Percentiles rank a stretch among this genome's conserved stretches.
Conservation (phyloP, 345 rosid species). For the Orychophragmus violaceus region DNA sequence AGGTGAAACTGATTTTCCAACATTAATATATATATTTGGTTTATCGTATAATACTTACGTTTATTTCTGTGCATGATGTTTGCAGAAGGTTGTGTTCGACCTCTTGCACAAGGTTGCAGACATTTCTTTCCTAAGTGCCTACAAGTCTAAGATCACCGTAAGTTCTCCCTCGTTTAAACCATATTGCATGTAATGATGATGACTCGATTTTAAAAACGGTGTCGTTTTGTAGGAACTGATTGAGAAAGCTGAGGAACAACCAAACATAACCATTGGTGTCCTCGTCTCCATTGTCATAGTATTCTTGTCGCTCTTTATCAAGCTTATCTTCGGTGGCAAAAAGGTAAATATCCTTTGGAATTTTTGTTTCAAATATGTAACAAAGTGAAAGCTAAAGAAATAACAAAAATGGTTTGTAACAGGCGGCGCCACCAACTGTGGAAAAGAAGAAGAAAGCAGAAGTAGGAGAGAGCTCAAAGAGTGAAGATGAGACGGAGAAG, state of each 20-base stretch:
- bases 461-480: conserved; percentile 42
- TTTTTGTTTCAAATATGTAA: background rate
- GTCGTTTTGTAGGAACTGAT: conserved; percentile 46
- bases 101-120: conserved; percentile 69
- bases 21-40: background rate
- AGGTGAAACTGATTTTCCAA: conserved; percentile 23
- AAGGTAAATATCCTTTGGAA: conserved; percentile 28
- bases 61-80: background rate
- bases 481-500: conserved; percentile 42
- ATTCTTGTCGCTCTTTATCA: conserved; percentile 39
- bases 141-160: conserved; percentile 57
- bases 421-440: conserved; percentile 40
- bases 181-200: background rate
- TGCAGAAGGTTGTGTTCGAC: conserved; percentile 60
- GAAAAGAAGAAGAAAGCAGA: conserved; percentile 36
- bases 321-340: conserved; percentile 72
- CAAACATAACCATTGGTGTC: conserved; percentile 55
- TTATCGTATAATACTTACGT: background rate
- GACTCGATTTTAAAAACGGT: background rate
- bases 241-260: conserved; percentile 72
- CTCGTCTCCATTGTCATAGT: conserved; percentile 48
- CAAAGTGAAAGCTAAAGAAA: background rate
- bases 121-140: conserved; percentile 53
- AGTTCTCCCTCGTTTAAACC: conserved; percentile 12
- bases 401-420: background rate